Evolutionary conservation across 192 early-diverging fungal genomes (phyloP).

Genomic region (Funneliformis mosseae): DNA sequence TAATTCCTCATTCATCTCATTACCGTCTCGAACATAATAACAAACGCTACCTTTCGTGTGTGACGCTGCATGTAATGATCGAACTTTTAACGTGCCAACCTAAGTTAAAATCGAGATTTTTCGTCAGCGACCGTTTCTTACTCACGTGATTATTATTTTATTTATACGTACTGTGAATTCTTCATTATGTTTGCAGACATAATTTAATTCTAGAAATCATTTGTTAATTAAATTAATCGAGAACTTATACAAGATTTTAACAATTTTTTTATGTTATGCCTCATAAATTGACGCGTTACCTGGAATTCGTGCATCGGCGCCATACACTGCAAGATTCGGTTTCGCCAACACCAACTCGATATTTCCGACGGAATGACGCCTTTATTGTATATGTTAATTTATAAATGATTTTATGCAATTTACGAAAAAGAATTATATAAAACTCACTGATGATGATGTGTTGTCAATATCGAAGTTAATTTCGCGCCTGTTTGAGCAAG

Average conservation of each 20-base stretch:
- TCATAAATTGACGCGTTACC: constrained; percentile 31
- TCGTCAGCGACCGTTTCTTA: neutral
- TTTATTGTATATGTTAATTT: neutral
- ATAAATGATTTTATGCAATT: too few species aligned
- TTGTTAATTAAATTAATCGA: neutral
- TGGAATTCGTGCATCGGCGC: constrained; percentile 86
- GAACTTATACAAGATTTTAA: neutral
- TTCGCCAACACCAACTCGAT: constrained; percentile 56
- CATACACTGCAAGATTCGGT: constrained; percentile 75
- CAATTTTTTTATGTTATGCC: too few species aligned
- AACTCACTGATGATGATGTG: constrained; percentile 86
- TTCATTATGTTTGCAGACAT: constrained; percentile 70
- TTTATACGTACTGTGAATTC: constrained; percentile 53
- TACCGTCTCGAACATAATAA: constrained; percentile 76
- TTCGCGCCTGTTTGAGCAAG: constrained; percentile 62
- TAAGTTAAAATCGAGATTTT: neutral
- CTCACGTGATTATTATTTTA: neutral
- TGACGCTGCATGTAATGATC: constrained; percentile 77
- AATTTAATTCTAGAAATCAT: constrained; percentile 56
- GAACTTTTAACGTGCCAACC: constrained; percentile 74
- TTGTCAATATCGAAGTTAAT: constrained; percentile 69
- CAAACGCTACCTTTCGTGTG: constrained; percentile 91
- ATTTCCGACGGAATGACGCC: constrained; percentile 79
- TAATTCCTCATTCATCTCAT: constrained; percentile 41
- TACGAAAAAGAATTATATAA: neutral